Evolutionary conservation across 225 moss, liverwort and hornwort species (phyloP).

Genomic region (Asterella californica): DNA sequence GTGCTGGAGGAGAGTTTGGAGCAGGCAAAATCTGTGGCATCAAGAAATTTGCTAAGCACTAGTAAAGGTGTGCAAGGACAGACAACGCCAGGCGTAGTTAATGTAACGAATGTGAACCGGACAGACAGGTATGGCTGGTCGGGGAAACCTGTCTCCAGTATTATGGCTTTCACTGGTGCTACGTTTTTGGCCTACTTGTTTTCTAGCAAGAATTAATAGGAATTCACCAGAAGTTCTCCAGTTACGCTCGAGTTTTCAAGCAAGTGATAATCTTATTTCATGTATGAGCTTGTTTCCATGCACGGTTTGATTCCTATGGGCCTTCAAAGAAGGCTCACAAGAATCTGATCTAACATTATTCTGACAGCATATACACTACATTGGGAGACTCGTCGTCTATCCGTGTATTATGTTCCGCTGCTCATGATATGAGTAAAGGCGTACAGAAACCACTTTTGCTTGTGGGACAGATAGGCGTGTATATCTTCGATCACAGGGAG

Average conservation of each 20-base stretch:
- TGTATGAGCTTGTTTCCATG: neutral
- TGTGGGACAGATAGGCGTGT: neutral
- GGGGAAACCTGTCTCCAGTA: slow-evolving; percentile 18
- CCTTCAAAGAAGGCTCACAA: neutral
- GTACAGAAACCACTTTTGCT: neutral
- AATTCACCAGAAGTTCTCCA: neutral
- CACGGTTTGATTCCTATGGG: neutral
- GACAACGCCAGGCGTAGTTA: neutral
- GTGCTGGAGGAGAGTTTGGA: slow-evolving; percentile 4
- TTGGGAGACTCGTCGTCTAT: neutral
- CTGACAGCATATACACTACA: neutral
- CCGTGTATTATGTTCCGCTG: neutral
- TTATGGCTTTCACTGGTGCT: slow-evolving; percentile 21
- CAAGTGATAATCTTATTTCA: neutral
- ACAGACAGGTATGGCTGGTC: slow-evolving; percentile 15
- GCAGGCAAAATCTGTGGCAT: neutral
- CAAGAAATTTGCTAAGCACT: neutral
- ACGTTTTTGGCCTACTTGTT: slow-evolving; percentile 23
- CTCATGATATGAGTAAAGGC: neutral
- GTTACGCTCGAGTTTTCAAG: neutral
- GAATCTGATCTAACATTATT: neutral
- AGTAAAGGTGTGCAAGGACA: neutral
- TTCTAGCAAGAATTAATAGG: neutral
- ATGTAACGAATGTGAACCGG: neutral
- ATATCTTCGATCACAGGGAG: neutral